Base-by-base conservation (phyloP, 495 filamentous ascomycete species). In the Aspergillus indologenus region DNA sequence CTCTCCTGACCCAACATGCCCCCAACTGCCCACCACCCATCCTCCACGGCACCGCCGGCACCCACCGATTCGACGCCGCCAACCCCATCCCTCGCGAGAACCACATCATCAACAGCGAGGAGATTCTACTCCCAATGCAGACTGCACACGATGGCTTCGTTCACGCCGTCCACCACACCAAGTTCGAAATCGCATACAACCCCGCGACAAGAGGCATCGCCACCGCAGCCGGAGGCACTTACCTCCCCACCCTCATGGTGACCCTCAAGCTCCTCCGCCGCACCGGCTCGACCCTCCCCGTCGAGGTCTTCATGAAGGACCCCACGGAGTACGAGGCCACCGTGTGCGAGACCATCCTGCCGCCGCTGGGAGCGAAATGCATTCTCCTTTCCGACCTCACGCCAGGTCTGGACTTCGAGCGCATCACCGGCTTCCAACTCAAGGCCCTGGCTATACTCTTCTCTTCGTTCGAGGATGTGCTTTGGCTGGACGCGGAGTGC, bases 401-500 rank as follows among this genome's bases (percentile, higher is more conserved):
- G 3, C 26, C 26, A 57, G 42, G 23, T 34, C 20, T 14, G 21
- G 0, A 45, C 34, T 7, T 11, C 55, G 0, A 21, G 21, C 15
- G 17, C n/a, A 67, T 71, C 20, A 61, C 57, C 57, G 63, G 67
- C 11, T 84, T 71, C 60, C 82, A 85, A 56, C 69, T 80, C 59
- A 83, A 83, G 61, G 58, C 68, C 3, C 69, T 84, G 43, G 73
- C 82, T 11, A 70, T 84, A 15, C 63, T 83, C 5, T 80, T 82
- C 61, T 81, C 77, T 3, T 72, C 74, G 7, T 85, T 83, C 48
- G 73, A 80, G 54, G 63, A 74, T 24, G 65, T 84, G 8, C 74
- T 85, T 29, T 81, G 80, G 63, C 68, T 84, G 49, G 82, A 85
- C 60, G 74, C 76, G 26, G 81, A 84, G 56, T 69, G 66, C 46